A percentile compares a stretch with the other conserved stretches of the same genome.
Evolutionary conservation across 2,329 filamentous ascomycete genomes (phyloP).

Genomic region (Thielaviopsis ethacetica): DNA sequence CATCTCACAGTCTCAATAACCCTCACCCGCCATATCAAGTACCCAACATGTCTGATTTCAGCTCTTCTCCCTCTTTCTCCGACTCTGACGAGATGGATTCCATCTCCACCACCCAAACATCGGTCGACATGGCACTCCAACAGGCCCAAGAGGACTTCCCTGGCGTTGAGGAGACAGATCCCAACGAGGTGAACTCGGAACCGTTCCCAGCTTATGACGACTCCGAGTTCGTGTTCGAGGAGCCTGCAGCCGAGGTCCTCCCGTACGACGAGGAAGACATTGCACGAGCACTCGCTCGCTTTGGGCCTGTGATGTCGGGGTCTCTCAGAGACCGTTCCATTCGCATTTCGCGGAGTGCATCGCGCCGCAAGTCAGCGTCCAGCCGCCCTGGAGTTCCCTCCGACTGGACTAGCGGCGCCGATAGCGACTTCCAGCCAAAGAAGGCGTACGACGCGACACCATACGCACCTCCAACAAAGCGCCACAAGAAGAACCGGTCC

Average conservation of each 20-base stretch:
- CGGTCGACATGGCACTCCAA: not conserved
- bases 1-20: not conserved
- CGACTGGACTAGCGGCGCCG: not conserved
- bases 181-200: not conserved
- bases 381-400: not conserved
- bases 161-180: not conserved
- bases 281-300: not conserved
- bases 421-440: slow-evolving; percentile 2
- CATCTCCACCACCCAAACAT: not conserved
- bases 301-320: not conserved
- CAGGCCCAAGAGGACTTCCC: not conserved
- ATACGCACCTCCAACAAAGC: not conserved
- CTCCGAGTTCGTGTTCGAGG: slow-evolving; percentile 5
- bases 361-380: not conserved
- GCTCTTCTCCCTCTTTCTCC: not conserved
- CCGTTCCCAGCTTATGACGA: slow-evolving; percentile 10
- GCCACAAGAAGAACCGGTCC: slow-evolving; percentile 4
- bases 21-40: not conserved
- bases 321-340: not conserved
- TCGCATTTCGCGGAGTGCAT: not conserved
- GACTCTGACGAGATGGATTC: slow-evolving; percentile 2
- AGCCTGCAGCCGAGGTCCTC: not conserved
- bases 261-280: not conserved
- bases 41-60: not conserved
- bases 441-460: slow-evolving; percentile 6